phyloP scores from a whole-genome alignment of 371 early-diverging fungal species.

The Lichtheimia corymbifera region DNA sequence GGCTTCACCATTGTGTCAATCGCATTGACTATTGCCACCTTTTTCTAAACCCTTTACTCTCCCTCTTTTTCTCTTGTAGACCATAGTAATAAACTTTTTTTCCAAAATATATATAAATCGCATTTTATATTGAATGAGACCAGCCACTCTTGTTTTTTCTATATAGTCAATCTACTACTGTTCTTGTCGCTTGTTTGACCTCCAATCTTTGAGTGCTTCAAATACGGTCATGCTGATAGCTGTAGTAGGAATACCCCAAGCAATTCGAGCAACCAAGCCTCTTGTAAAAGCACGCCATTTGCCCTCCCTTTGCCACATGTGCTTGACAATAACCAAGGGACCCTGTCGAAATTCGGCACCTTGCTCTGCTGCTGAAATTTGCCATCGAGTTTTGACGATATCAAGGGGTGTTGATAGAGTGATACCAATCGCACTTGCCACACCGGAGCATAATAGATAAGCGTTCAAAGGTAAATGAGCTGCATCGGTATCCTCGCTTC shows the following conservation, averaged over 20 bases:
- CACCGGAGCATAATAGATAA: constrained; percentile 61
- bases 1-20: constrained; percentile 10
- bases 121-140: neutral
- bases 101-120: neutral
- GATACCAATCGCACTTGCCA: constrained; percentile 62
- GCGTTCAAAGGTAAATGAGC: constrained; percentile 42
- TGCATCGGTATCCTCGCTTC: constrained; percentile 9
- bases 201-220: constrained; percentile 66
- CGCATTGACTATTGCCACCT: constrained; percentile 8
- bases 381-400: constrained; percentile 85
- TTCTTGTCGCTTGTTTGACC: neutral
- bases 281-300: constrained; percentile 59
- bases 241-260: constrained; percentile 73
- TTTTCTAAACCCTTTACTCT: constrained; percentile 12
- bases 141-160: neutral
- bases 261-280: constrained; percentile 66
- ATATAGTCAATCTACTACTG: neutral
- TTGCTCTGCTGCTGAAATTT: constrained; percentile 54
- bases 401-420: constrained; percentile 72
- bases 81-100: neutral
- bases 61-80: neutral
- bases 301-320: constrained; percentile 68
- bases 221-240: constrained; percentile 77
- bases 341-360: constrained; percentile 30
- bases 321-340: constrained; percentile 41